Evolutionary conservation across 306 rosid genomes (phyloP), one percentile per base, ranked within the genome.

Genomic region (Malus domestica): DNA sequence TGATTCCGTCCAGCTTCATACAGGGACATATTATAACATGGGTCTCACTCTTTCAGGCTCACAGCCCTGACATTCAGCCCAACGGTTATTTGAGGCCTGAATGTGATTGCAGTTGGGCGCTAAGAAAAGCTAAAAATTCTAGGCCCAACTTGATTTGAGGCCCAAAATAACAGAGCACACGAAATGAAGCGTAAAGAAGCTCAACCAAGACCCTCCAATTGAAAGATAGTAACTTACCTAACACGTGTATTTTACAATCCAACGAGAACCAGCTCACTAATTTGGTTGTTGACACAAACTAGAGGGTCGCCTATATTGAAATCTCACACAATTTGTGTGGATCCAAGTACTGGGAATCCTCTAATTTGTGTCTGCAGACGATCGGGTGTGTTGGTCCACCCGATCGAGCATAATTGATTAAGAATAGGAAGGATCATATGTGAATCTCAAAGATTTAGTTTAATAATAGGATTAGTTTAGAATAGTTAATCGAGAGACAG

Each of bases 111-210:
- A 11, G 44, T 32, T 15, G 22, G 16, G 44, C 68, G 4, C 14
- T 10, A 29, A 6, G 68, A 29, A 12, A 9, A 63, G 35, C 44
- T 49, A 15, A 14, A 63, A 13, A 63, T 32, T 16, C 13, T 32
- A 30, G 42, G 44, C 44, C 42, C 6, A 13, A 61, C 35, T 60
- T 60, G 9, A 61, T 27, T 27, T 27, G 29, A 27, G 29, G 29
- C 29, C 29, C 29, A 27, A 27, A 27, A 27, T 27, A 27, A 27
- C 0, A 2, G 29, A 27, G 29, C 16, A 4, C 7, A 4, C 19
- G 0, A 0, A 4, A 49, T 4, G 19, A 49, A 49, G 16, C 19
- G 5, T 3, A 49, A 15, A 1, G 1, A 49, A 49, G 8, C 0
- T 49, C 54, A 49, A 14, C 54, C 54, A 49, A 49, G 8, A 49